Evolutionary conservation across 176 grass and related monocot species (phyloP), one percentile per base, ranked within the genome.

Genomic region (Carex pumila): DNA sequence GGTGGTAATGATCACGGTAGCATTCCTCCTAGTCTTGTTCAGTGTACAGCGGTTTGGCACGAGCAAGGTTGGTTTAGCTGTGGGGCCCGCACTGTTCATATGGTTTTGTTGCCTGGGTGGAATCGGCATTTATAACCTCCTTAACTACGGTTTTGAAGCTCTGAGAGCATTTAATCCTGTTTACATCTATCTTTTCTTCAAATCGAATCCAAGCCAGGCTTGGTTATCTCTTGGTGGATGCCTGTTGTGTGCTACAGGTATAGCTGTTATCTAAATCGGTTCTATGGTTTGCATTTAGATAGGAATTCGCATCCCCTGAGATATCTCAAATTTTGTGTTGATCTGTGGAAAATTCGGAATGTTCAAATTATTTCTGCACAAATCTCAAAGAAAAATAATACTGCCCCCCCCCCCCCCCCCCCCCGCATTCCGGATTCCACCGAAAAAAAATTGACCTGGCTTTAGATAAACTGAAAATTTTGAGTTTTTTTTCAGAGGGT

Each of bases 151-250:
- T 66, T 83, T 88, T 78, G 86, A 92, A 83, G 93, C 93, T 88
- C 84, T 99, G 25, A 81, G 22, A 37, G 93, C 96, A 68, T 95
- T 99, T 74, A 99, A 93, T 85, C 96, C 96, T 84, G 29, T 93
- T 57, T 92, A 89, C 59, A 93, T 99, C 29, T 99, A 99, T 87
- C 85, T 86, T 55, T 93, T 90, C 86, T 99, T 95, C 85, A 88
- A 93, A 87, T 89, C 85, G 76, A 95, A 92, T 79, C 89, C 93
- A 15, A 89, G 78, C 73, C 91, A 93, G 86, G 93, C 96, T 87
- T 99, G 88, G 88, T 91, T 99, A 91, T 95, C 96, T 87, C 90
- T 98, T 45, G 93, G 96, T 60, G 96, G 93, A 21, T 95, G 91
- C 88, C 82, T 99, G 87, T 77, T 95, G 81, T 99, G 96, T 72